Percentiles rank a stretch among this genome's conserved stretches.
Conservation (phyloP, 306 rosid genomes). For the Dryas octopetala region DNA sequence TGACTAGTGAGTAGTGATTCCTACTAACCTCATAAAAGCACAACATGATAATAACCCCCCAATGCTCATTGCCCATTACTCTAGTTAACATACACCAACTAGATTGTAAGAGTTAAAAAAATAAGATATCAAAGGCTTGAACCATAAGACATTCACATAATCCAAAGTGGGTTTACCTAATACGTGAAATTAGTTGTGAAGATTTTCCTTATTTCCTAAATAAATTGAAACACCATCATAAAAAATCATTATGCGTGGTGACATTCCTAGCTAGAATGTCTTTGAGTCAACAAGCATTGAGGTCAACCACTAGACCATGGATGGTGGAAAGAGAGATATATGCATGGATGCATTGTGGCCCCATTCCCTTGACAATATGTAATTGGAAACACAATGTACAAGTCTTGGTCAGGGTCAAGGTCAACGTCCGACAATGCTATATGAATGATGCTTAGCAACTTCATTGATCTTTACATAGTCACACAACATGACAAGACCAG, state of each 20-base stretch:
- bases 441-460: neutral
- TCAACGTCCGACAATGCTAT: neutral
- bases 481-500: too few relatives aligned
- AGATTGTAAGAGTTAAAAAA: too few relatives aligned
- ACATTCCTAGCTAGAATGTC: neutral
- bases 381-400: neutral
- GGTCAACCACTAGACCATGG: constrained; percentile 11
- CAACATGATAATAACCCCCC: neutral
- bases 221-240: too few relatives aligned
- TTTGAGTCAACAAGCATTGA: constrained; percentile 1
- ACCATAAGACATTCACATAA: too few relatives aligned
- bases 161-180: too few relatives aligned
- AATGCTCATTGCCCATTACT: too few relatives aligned
- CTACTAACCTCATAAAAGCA: neutral
- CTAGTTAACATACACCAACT: too few relatives aligned
- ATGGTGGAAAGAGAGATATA: neutral
- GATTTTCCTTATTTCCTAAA: too few relatives aligned
- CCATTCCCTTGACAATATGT: neutral
- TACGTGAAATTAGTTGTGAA: too few relatives aligned
- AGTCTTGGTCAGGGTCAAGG: neutral
- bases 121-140: too few relatives aligned
- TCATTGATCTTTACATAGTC: neutral
- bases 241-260: neutral
- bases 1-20: too few relatives aligned
- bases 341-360: neutral